A percentile compares a stretch with the other conserved stretches of the same genome.
Evolutionary conservation across 805 yeast genomes (phyloP).

Genomic region (Aciculoconidium aculeatum): DNA sequence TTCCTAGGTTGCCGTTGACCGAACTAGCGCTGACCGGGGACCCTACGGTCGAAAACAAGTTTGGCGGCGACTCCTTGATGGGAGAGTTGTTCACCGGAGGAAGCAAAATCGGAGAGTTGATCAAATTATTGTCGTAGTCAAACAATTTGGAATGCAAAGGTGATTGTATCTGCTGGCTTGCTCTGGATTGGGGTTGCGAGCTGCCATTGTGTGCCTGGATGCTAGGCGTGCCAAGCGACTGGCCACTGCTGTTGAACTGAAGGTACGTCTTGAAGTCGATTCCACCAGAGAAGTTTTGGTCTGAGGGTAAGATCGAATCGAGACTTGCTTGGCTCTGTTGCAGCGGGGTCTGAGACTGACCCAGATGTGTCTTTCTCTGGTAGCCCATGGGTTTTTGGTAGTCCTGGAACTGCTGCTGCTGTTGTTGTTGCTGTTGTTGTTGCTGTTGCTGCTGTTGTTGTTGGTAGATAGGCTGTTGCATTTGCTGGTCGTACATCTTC

Average conservation of each 20-base stretch:
- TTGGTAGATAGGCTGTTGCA: slow-evolving; percentile 3
- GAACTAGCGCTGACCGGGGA: slow-evolving; percentile 8
- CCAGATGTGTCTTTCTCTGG: slow-evolving; percentile 1
- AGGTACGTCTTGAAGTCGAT: slow-evolving; percentile 14
- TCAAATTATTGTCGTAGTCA: slow-evolving; percentile 10
- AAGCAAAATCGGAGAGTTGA: slow-evolving; percentile 17
- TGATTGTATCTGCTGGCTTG: slow-evolving; percentile 5
- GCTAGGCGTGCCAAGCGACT: slow-evolving; percentile 13
- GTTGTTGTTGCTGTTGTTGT: slow-evolving; percentile 8
- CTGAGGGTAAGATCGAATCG: slow-evolving; percentile 5
- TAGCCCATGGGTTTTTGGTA: background rate
- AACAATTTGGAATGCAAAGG: slow-evolving; percentile 14
- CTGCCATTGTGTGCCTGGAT: slow-evolving; percentile 1
- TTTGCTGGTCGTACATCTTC: background rate
- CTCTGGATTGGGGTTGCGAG: slow-evolving; percentile 6
- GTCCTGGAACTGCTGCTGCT: slow-evolving; percentile 1
- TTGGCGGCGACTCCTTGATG: slow-evolving; percentile 19
- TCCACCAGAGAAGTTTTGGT: background rate
- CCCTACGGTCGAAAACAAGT: no score
- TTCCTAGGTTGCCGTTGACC: slow-evolving; percentile 2
- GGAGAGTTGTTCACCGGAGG: slow-evolving; percentile 13
- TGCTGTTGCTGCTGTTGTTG: slow-evolving; percentile 6
- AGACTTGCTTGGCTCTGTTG: slow-evolving; percentile 6
- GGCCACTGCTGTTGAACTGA: slow-evolving; percentile 13
- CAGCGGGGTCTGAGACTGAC: slow-evolving; percentile 3